These are phyloP conservation scores for Aspergillus bridgeri DNA, from an alignment of 495 filamentous ascomycete species.

Conservation along the genomic window DNA sequence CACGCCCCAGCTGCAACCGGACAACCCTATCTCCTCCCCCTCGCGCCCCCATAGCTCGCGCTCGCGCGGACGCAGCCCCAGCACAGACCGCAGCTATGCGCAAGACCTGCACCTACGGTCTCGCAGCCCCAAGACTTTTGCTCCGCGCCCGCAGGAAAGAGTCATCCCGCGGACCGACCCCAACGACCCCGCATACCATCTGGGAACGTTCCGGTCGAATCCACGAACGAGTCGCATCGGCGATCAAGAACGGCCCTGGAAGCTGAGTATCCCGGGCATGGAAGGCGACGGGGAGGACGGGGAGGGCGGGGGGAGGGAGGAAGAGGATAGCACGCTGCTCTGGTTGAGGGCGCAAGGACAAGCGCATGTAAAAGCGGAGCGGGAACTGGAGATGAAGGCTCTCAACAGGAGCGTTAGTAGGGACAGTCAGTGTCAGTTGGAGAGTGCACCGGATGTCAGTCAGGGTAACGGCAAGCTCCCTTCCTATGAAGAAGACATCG, in stretches of 20 bases:
- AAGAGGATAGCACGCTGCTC: neutral
- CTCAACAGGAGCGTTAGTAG: neutral
- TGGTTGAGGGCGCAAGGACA: neutral
- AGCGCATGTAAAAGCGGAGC: neutral
- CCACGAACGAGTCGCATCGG: constrained; percentile 25
- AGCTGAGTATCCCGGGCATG: constrained; percentile 26
- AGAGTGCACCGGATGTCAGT: constrained; percentile 7
- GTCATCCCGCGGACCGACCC: constrained; percentile 18
- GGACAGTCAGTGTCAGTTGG: constrained; percentile 1
- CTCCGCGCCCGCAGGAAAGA: constrained; percentile 16
- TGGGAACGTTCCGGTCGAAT: constrained; percentile 25
- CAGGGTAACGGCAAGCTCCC: constrained; percentile 7
- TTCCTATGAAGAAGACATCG: constrained; percentile 19
- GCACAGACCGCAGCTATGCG: constrained; percentile 17
- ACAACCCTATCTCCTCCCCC: constrained; percentile 2
- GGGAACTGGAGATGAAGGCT: neutral
- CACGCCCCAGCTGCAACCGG: constrained; percentile 4
- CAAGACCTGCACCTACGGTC: constrained; percentile 27
- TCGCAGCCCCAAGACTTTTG: constrained; percentile 24
- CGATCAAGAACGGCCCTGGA: constrained; percentile 31
- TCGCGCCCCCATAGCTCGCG: constrained; percentile 13
- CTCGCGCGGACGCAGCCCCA: constrained; percentile 15
- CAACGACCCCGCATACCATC: constrained; percentile 24
- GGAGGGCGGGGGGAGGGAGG: neutral
- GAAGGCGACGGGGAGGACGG: constrained; percentile 1